Conservation (phyloP, 768 basidiomycete species). For the Amanita rimosa region DNA sequence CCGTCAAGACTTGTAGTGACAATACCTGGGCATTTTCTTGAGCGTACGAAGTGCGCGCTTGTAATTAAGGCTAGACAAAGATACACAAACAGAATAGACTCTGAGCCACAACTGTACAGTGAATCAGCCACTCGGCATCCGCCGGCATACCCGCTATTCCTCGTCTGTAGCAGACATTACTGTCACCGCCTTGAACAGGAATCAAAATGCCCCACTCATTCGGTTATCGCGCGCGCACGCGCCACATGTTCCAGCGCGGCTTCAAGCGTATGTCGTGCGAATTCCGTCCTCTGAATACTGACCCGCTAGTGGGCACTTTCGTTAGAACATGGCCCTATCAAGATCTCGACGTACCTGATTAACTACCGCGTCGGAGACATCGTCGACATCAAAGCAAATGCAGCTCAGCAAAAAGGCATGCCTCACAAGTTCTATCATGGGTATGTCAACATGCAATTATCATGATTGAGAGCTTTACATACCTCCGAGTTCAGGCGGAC, state of each 20-base stretch:
- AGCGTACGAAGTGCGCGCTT: conserved; percentile 23
- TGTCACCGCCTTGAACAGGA: conserved; percentile 3
- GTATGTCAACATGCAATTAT: conserved; percentile 34
- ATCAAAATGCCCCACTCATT: conserved; percentile 98
- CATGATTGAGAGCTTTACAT: not conserved
- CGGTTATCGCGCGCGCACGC: conserved; percentile 99
- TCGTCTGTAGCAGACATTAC: conserved; percentile 25
- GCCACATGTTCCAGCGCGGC: conserved; percentile 99
- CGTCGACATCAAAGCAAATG: conserved; percentile 99
- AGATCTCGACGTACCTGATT: conserved; percentile 87
- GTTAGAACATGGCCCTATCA: conserved; percentile 80
- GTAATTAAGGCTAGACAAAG: conserved; percentile 23
- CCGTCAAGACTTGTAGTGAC: conserved; percentile 6
- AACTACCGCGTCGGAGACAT: conserved; percentile 95
- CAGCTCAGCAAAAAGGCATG: conserved; percentile 99
- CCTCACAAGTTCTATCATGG: conserved; percentile 99
- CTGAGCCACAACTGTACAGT: conserved; percentile 54
- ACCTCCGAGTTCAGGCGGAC: conserved; percentile 55
- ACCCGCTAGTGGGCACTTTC: conserved; percentile 7
- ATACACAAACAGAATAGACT: conserved; percentile 26
- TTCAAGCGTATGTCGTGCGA: conserved; percentile 73
- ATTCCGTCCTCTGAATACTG: conserved; percentile 6
- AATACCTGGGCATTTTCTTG: conserved; percentile 82
- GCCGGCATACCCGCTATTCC: conserved; percentile 31
- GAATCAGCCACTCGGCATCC: conserved; percentile 53